These are phyloP conservation scores for Wickerhamiella azymoides DNA, from an alignment of 805 yeast species.

Conservation along the genomic window DNA sequence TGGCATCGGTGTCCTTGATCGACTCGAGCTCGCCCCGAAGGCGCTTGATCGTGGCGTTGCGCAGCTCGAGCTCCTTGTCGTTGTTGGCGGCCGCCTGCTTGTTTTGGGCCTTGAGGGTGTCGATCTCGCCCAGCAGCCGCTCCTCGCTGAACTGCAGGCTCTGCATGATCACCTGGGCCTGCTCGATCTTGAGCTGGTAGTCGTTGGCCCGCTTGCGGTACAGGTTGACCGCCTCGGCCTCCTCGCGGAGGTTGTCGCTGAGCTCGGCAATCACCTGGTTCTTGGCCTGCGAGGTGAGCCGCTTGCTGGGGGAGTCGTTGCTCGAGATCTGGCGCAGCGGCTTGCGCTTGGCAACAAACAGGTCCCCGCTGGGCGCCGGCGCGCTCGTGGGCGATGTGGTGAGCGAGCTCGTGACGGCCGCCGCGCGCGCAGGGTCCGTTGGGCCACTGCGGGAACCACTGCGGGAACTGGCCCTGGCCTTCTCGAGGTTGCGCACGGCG, in stretches of 20 bases:
- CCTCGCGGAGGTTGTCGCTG: slow-evolving; percentile 42
- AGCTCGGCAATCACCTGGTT: slow-evolving; percentile 25
- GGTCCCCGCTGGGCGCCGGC: neutral
- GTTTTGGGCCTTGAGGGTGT: slow-evolving; percentile 9
- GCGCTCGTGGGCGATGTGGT: too few species aligned
- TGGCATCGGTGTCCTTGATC: neutral
- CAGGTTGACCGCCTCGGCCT: slow-evolving; percentile 40
- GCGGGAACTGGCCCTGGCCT: too few species aligned
- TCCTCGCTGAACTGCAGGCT: slow-evolving; percentile 51
- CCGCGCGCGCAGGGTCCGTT: too few species aligned
- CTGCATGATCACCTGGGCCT: slow-evolving; percentile 60
- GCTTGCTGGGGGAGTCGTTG: slow-evolving; percentile 9
- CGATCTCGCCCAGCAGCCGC: slow-evolving; percentile 33
- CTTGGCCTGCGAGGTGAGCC: neutral
- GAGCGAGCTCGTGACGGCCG: too few species aligned
- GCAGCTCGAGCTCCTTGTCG: slow-evolving; percentile 6
- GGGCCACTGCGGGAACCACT: neutral
- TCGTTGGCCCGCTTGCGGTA: slow-evolving; percentile 64
- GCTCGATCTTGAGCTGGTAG: slow-evolving; percentile 56
- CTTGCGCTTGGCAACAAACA: neutral
- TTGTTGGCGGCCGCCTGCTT: slow-evolving; percentile 3
- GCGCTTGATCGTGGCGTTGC: slow-evolving; percentile 5
- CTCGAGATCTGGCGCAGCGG: neutral
- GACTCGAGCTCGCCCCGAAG: slow-evolving; percentile 5
- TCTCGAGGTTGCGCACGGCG: neutral